A percentile compares a stretch with the other conserved stretches of the same genome.
These are phyloP conservation scores for Beauveria rudraprayagi DNA, from an alignment of 2,329 filamentous ascomycete genomes.

Conservation along the genomic window DNA sequence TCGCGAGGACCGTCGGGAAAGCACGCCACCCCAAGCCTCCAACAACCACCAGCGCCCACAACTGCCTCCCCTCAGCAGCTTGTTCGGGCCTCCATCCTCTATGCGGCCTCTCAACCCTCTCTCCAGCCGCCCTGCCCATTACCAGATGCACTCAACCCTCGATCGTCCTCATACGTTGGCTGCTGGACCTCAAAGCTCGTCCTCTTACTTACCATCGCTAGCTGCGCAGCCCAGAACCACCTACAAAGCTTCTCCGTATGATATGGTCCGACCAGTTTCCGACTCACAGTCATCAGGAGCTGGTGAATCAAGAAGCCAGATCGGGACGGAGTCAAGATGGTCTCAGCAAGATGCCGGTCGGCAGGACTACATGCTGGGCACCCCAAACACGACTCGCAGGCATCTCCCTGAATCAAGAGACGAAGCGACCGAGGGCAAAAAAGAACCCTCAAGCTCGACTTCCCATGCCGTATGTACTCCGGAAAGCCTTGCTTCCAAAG, in stretches of 20 bases:
- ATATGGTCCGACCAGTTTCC: constrained; percentile 28
- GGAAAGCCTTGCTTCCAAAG: constrained; percentile 40
- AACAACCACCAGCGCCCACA: constrained; percentile 33
- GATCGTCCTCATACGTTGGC: constrained; percentile 31
- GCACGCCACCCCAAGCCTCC: constrained; percentile 14
- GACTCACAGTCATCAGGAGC: constrained; percentile 38
- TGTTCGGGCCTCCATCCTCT: constrained; percentile 43
- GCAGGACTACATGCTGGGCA: constrained; percentile 39
- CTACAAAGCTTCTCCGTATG: constrained; percentile 34
- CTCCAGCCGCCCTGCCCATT: constrained; percentile 36
- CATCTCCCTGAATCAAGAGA: constrained; percentile 30
- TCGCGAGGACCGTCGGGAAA: constrained; percentile 24
- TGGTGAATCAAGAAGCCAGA: constrained; percentile 30
- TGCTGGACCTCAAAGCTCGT: not conserved
- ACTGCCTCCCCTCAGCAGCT: constrained; percentile 48
- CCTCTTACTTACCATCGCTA: constrained; percentile 41
- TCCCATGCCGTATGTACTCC: constrained; percentile 20
- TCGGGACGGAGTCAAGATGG: constrained; percentile 30
- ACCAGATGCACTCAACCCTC: constrained; percentile 36
- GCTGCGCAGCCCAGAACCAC: constrained; percentile 37
- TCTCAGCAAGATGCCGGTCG: constrained; percentile 32
- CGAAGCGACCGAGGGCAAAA: constrained; percentile 21
- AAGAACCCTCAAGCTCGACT: constrained; percentile 18
- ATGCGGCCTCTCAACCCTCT: constrained; percentile 36
- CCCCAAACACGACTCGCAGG: constrained; percentile 29